phyloP scores from a whole-genome alignment of 139 green algal species.

The Chlamydomonas sp. region DNA sequence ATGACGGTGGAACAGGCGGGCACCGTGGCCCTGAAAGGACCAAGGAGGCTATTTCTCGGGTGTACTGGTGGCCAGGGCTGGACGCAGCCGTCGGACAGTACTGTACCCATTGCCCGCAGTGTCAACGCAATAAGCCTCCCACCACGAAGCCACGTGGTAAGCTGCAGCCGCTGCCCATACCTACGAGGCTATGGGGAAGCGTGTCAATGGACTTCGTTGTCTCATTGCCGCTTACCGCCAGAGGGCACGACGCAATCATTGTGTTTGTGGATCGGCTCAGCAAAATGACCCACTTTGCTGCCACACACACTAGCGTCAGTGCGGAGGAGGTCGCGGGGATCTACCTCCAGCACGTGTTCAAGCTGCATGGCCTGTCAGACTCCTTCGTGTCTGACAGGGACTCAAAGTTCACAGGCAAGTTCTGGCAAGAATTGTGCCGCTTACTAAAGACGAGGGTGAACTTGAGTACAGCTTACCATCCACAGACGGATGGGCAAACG shows the following conservation, averaged over 20 bases:
- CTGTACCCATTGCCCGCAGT: too few species aligned
- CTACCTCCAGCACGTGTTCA: conserved; percentile 39
- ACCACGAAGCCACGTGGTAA: too few species aligned
- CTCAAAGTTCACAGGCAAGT: conserved; percentile 32
- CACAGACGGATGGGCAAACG: conserved; percentile 37
- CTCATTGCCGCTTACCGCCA: too few species aligned
- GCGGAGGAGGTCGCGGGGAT: conserved; percentile 16
- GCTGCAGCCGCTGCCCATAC: too few species aligned
- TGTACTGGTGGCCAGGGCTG: too few species aligned
- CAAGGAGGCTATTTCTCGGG: too few species aligned
- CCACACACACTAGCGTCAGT: conserved; percentile 8
- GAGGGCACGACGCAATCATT: conserved; percentile 3
- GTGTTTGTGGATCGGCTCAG: background rate
- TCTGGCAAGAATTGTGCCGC: conserved; percentile 35
- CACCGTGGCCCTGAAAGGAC: too few species aligned
- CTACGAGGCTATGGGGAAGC: too few species aligned
- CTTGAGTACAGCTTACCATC: conserved; percentile 40
- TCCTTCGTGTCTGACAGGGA: conserved; percentile 49
- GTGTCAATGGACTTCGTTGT: too few species aligned
- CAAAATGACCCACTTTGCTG: conserved; percentile 13
- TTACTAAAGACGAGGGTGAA: conserved; percentile 6
- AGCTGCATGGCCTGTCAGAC: conserved; percentile 35
- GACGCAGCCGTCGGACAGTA: too few species aligned
- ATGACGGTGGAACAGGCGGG: too few species aligned
- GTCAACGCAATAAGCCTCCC: too few species aligned